Evolutionary conservation across 176 grass and related monocot species (phyloP).

Genomic region (Microstegium vimineum): DNA sequence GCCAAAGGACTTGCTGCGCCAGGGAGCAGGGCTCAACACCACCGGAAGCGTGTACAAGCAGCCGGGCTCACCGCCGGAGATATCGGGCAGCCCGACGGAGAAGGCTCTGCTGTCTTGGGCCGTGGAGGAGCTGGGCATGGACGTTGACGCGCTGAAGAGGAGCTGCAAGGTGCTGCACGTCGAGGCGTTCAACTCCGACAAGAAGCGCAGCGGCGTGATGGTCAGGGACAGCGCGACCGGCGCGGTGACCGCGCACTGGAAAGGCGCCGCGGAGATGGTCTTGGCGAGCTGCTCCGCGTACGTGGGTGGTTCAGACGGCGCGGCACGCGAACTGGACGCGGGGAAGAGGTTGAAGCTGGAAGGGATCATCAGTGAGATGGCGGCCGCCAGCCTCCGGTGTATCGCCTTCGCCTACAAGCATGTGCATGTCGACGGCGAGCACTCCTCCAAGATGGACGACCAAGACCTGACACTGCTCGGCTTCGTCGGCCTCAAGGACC

Average conservation of each 20-base stretch:
- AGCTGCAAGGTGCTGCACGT: slow-evolving; percentile 56
- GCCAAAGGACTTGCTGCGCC: slow-evolving; percentile 30
- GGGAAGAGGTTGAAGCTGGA: slow-evolving; percentile 28
- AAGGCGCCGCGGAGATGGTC: slow-evolving; percentile 89
- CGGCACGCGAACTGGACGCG: not conserved
- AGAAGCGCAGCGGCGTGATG: slow-evolving; percentile 81
- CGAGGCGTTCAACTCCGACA: slow-evolving; percentile 91
- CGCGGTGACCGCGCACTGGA: slow-evolving; percentile 64
- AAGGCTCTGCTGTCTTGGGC: slow-evolving; percentile 90
- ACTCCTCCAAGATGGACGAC: slow-evolving; percentile 41
- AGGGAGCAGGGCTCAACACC: slow-evolving; percentile 59
- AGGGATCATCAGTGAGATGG: slow-evolving; percentile 65
- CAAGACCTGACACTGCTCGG: slow-evolving; percentile 62
- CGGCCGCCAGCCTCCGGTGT: slow-evolving; percentile 59
- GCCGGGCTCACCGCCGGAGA: slow-evolving; percentile 49
- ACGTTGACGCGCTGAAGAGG: slow-evolving; percentile 25
- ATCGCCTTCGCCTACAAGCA: slow-evolving; percentile 81
- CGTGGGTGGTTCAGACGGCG: slow-evolving; percentile 25
- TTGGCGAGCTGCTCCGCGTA: slow-evolving; percentile 47
- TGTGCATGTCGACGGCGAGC: not conserved
- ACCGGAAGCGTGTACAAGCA: slow-evolving; percentile 68
- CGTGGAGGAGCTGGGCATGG: slow-evolving; percentile 49
- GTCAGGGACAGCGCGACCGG: slow-evolving; percentile 33
- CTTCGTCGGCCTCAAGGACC: slow-evolving; percentile 78
- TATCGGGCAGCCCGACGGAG: slow-evolving; percentile 82